Conservation (phyloP, 768 basidiomycete species). For the Lactifluus echinatus region DNA sequence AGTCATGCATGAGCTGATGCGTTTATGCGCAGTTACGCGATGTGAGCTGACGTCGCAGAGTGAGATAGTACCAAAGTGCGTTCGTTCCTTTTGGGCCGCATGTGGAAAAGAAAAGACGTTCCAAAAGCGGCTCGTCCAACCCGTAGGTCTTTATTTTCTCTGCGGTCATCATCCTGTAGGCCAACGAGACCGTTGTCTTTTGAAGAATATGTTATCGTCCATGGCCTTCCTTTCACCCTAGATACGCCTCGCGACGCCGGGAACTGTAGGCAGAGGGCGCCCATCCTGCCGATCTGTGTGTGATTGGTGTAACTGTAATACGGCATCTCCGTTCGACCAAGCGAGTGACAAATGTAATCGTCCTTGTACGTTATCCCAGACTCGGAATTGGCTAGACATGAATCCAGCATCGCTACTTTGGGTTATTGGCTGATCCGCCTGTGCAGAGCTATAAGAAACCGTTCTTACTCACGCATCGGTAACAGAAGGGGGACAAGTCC, state of each 20-base stretch:
- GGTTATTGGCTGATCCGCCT: no score
- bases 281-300: background rate
- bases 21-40: background rate
- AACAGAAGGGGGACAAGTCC: background rate
- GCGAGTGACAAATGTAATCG: conserved; percentile 3
- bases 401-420: background rate
- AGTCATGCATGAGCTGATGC: no score
- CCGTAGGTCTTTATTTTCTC: background rate
- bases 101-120: conserved; percentile 5
- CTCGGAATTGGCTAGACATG: background rate
- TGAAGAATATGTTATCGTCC: conserved; percentile 8
- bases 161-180: background rate
- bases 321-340: background rate
- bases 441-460: conserved; percentile 3
- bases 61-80: conserved; percentile 11
- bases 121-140: conserved; percentile 11
- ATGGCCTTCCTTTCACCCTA: background rate
- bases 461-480: background rate
- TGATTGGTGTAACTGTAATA: conserved; percentile 1
- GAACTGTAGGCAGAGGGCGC: background rate
- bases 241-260: background rate
- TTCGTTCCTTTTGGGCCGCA: conserved; percentile 9
- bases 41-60: background rate
- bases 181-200: conserved; percentile 1
- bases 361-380: background rate